Percentiles rank a stretch among this genome's conserved stretches.
phyloP scores from a whole-genome alignment of 2,329 filamentous ascomycete species.

The Xylariaceae sp. region DNA sequence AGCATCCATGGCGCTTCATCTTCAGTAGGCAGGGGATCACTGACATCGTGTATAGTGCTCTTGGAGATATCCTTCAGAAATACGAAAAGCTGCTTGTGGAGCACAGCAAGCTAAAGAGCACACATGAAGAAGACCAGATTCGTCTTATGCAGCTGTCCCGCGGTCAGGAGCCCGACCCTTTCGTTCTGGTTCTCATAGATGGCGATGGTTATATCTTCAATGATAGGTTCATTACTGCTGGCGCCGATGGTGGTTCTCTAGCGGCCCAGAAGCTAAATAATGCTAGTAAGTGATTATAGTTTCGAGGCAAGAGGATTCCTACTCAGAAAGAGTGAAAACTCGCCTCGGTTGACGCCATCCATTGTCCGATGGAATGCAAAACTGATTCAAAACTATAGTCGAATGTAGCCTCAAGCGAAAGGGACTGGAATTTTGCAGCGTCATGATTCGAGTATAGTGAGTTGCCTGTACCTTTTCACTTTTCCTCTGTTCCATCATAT shows the following conservation, averaged over 20 bases:
- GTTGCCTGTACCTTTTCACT: neutral
- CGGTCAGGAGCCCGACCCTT: slow-evolving; percentile 36
- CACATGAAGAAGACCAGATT: no score
- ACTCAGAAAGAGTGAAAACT: neutral
- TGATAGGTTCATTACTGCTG: slow-evolving; percentile 43
- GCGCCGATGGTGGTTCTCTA: slow-evolving; percentile 50
- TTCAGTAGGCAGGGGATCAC: no score
- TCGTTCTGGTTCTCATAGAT: slow-evolving; percentile 58
- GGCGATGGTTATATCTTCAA: slow-evolving; percentile 59
- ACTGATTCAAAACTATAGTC: slow-evolving; percentile 25
- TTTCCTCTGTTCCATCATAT: neutral
- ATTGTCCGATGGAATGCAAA: neutral
- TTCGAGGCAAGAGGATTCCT: neutral
- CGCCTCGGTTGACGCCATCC: neutral
- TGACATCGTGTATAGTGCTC: no score
- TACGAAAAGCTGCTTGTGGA: no score
- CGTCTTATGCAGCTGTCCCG: no score
- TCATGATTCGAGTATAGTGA: slow-evolving; percentile 51
- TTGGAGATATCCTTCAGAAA: no score
- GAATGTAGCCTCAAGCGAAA: slow-evolving; percentile 44
- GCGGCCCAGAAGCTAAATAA: slow-evolving; percentile 53
- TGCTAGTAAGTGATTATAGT: slow-evolving; percentile 17
- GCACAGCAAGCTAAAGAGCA: no score
- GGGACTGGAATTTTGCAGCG: slow-evolving; percentile 46
- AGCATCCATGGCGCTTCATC: no score